These are phyloP conservation scores for Phialophora chinensis DNA, from an alignment of 2,329 filamentous ascomycete genomes.

Conservation along the genomic window DNA sequence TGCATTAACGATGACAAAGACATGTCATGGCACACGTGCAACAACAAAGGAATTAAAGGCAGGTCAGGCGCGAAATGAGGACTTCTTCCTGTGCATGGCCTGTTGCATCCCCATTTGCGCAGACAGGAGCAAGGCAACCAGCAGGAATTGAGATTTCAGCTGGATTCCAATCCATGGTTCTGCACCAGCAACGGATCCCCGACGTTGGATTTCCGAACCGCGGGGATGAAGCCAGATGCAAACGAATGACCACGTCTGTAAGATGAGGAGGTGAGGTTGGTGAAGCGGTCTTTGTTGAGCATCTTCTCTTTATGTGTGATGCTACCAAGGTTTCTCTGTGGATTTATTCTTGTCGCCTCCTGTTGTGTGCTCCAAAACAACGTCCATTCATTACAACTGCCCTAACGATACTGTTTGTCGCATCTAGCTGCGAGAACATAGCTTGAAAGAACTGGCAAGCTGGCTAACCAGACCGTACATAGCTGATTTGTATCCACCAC, in stretches of 20 bases:
- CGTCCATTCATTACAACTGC: slow-evolving; percentile 8
- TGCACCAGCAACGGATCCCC: slow-evolving; percentile 22
- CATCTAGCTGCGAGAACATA: background rate
- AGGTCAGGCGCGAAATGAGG: slow-evolving; percentile 12
- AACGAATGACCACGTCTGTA: slow-evolving; percentile 29
- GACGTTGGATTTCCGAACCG: slow-evolving; percentile 23
- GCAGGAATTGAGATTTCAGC: slow-evolving; percentile 39
- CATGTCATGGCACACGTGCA: slow-evolving; percentile 33
- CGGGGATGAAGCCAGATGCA: slow-evolving; percentile 23
- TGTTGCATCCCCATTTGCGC: slow-evolving; percentile 9
- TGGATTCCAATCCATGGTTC: slow-evolving; percentile 34
- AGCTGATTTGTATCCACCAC: background rate
- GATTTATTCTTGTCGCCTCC: slow-evolving; percentile 25
- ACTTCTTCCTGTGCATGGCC: slow-evolving; percentile 18
- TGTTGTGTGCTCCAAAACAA: slow-evolving; percentile 17
- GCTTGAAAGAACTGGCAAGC: background rate
- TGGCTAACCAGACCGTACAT: slow-evolving; percentile 1
- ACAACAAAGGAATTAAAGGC: slow-evolving; percentile 27
- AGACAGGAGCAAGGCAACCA: slow-evolving; percentile 27
- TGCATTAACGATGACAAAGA: slow-evolving; percentile 38
- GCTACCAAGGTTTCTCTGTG: slow-evolving; percentile 15
- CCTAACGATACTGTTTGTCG: background rate
- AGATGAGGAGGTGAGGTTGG: slow-evolving; percentile 30
- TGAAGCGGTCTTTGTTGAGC: slow-evolving; percentile 25
- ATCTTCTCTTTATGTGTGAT: slow-evolving; percentile 23